Percentiles rank a stretch among this genome's conserved stretches.
phyloP scores from a whole-genome alignment of 352 stramenopile genomes.

The Peronospora farinosa region DNA sequence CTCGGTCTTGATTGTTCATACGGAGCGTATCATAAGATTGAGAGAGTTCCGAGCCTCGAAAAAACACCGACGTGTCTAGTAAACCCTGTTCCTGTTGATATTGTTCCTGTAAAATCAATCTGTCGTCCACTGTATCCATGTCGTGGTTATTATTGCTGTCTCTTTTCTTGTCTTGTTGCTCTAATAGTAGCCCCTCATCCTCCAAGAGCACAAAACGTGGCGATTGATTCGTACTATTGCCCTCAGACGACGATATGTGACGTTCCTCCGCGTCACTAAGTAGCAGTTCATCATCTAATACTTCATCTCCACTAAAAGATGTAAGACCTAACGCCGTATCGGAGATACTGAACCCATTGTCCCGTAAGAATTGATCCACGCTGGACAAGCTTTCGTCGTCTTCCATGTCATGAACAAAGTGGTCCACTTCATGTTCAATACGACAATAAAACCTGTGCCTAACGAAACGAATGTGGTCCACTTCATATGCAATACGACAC shows the following conservation, averaged over 20 bases:
- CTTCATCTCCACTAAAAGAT: constrained; percentile 32
- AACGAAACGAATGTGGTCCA: background rate
- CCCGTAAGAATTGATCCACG: constrained; percentile 72
- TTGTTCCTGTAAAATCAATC: constrained; percentile 3
- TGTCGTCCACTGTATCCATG: background rate
- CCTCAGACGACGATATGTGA: background rate
- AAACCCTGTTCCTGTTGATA: constrained; percentile 20
- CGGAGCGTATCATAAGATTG: constrained; percentile 5
- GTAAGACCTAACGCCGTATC: constrained; percentile 25
- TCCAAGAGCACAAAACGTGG: constrained; percentile 62
- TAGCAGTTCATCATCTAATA: constrained; percentile 33
- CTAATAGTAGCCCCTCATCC: constrained; percentile 42
- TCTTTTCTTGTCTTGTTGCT: constrained; percentile 9
- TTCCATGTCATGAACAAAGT: constrained; percentile 15
- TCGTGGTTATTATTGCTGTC: constrained; percentile 19
- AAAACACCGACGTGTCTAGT: constrained; percentile 50
- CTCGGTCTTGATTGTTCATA: background rate
- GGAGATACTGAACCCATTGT: constrained; percentile 67
- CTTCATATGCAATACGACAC: background rate
- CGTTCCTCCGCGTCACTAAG: constrained; percentile 33
- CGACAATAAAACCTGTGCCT: background rate
- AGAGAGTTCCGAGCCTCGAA: constrained; percentile 38
- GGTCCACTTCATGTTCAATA: background rate
- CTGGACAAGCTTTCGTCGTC: constrained; percentile 55
- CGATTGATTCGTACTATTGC: constrained; percentile 7